Conservation (phyloP, 2,329 filamentous ascomycete genomes). For the Aureobasidium lini region DNA sequence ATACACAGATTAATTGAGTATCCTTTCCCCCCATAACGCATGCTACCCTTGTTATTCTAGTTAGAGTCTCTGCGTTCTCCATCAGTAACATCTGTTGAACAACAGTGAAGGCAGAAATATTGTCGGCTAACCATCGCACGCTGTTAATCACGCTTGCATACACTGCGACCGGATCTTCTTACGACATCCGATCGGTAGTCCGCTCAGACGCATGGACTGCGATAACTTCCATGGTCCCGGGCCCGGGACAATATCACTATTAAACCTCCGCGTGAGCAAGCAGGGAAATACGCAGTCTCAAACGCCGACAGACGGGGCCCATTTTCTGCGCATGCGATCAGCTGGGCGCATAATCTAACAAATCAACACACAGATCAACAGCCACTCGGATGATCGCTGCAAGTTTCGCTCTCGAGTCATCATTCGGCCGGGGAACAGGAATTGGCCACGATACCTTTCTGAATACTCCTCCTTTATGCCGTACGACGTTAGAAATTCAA, state of each 20-base stretch:
- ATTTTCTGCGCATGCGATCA: constrained; percentile 7
- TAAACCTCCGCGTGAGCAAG: neutral
- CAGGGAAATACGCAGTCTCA: constrained; percentile 2
- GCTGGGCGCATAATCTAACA: constrained; percentile 6
- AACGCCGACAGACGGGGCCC: constrained; percentile 6
- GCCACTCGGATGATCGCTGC: constrained; percentile 14
- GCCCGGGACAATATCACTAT: neutral
- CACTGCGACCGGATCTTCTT: neutral
- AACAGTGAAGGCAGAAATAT: neutral
- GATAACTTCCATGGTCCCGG: constrained; percentile 1
- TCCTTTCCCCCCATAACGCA: neutral
- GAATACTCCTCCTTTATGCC: constrained; percentile 2
- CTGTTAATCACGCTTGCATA: neutral
- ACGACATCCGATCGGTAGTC: neutral
- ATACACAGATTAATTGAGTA: neutral
- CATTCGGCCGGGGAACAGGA: constrained; percentile 11
- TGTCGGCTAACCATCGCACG: neutral
- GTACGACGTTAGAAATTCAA: constrained; percentile 1
- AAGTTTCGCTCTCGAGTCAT: constrained; percentile 2
- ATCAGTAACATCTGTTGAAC: neutral
- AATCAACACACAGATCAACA: neutral
- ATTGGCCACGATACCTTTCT: constrained; percentile 3
- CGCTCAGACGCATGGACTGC: neutral
- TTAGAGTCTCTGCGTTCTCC: neutral
- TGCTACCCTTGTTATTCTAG: neutral